Conservation (phyloP, 345 rosid genomes). For the Durio zibethinus region DNA sequence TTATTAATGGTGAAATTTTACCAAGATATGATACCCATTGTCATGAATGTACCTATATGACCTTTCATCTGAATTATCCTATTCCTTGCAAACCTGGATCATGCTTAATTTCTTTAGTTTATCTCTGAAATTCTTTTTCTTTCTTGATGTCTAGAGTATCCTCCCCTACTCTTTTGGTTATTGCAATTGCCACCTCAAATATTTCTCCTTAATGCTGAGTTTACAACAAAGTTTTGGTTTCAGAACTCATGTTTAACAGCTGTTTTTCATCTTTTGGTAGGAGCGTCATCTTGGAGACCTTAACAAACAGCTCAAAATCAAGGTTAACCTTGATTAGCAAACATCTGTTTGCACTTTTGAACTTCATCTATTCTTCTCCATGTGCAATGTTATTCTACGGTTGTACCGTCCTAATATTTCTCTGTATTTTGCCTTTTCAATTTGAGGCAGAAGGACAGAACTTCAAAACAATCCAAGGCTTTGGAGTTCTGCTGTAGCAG, state of each 20-base stretch:
- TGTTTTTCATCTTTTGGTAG: conserved; percentile 34
- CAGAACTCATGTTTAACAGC: background rate
- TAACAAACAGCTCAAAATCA: conserved; percentile 74
- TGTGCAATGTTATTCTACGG: too few relatives aligned
- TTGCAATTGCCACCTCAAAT: background rate
- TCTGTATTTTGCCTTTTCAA: conserved; percentile 27
- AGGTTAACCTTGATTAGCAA: conserved; percentile 37
- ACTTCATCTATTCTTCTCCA: background rate
- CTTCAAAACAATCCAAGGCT: conserved; percentile 51
- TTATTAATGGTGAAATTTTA: background rate
- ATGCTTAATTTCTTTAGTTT: background rate
- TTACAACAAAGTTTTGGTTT: background rate
- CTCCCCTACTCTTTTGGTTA: background rate
- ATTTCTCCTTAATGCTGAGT: background rate
- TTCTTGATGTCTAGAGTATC: background rate
- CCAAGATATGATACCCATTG: background rate
- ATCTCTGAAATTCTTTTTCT: background rate
- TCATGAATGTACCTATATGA: background rate
- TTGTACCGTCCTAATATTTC: background rate
- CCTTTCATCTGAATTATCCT: background rate
- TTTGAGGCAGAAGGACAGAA: conserved; percentile 65
- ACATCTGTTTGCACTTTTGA: background rate
- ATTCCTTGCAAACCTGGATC: background rate
- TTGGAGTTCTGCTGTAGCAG: conserved; percentile 45
- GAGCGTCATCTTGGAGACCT: conserved; percentile 87